These are phyloP conservation scores for Fusarium musae DNA, from an alignment of 2,329 filamentous ascomycete species.

Conservation along the genomic window DNA sequence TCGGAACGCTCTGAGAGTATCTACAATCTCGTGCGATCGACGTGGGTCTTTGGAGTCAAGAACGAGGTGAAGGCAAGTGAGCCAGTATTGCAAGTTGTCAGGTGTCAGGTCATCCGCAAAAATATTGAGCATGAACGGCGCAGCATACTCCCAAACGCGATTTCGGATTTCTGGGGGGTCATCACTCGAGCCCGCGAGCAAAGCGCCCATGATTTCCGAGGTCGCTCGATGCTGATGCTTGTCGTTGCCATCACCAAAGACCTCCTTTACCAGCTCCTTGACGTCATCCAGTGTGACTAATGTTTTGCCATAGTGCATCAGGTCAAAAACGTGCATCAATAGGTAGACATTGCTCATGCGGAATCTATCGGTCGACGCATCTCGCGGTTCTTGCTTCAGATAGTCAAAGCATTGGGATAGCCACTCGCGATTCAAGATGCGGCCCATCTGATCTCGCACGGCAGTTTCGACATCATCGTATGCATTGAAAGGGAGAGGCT, in stretches of 20 bases:
- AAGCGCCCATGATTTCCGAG: conserved; percentile 88
- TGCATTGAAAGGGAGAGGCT: conserved; percentile 71
- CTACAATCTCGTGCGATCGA: conserved; percentile 84
- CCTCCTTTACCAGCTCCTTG: conserved; percentile 78
- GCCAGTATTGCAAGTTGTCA: conserved; percentile 95
- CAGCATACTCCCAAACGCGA: conserved; percentile 87
- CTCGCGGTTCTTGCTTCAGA: conserved; percentile 94
- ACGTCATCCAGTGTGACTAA: conserved; percentile 86
- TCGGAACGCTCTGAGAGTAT: conserved; percentile 84
- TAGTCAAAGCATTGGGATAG: conserved; percentile 89
- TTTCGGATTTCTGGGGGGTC: conserved; percentile 78
- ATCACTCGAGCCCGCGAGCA: conserved; percentile 84
- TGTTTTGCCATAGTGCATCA: conserved; percentile 85
- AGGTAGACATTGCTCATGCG: conserved; percentile 88
- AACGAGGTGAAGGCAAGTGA: conserved; percentile 89
- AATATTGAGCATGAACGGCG: conserved; percentile 86
- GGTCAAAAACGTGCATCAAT: conserved; percentile 88
- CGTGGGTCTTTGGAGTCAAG: conserved; percentile 91
- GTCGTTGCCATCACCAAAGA: conserved; percentile 93
- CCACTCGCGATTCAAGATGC: conserved; percentile 84
- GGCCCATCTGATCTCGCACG: conserved; percentile 82
- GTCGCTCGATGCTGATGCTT: conserved; percentile 98
- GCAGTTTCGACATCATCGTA: conserved; percentile 85
- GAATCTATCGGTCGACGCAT: conserved; percentile 84
- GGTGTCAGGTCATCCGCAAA: conserved; percentile 94